These are phyloP conservation scores for Keithomyces neogunnii DNA, from an alignment of 2,329 filamentous ascomycete genomes.

Conservation along the genomic window DNA sequence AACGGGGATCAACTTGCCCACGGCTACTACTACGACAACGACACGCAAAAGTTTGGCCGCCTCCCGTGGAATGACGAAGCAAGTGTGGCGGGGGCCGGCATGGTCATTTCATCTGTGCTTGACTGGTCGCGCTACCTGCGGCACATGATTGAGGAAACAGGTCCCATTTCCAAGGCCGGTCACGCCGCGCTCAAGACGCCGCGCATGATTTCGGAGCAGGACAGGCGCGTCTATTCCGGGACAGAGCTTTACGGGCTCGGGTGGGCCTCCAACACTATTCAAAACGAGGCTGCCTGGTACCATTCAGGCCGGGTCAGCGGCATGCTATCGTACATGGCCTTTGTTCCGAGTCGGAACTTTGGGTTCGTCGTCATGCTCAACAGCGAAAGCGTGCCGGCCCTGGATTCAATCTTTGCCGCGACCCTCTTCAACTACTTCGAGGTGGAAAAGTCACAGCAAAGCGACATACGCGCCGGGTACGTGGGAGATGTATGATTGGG, in stretches of 20 bases:
- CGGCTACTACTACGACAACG: constrained; percentile 29
- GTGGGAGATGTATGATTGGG: not conserved
- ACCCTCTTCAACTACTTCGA: constrained; percentile 16
- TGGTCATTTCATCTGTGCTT: constrained; percentile 28
- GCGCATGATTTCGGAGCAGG: constrained; percentile 10
- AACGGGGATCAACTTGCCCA: constrained; percentile 21
- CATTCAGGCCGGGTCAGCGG: constrained; percentile 16
- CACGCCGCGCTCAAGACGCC: constrained; percentile 17
- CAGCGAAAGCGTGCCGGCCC: constrained; percentile 5
- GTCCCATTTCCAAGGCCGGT: constrained; percentile 17
- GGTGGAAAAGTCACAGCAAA: constrained; percentile 6
- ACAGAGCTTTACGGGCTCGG: constrained; percentile 17
- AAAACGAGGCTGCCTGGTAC: constrained; percentile 15
- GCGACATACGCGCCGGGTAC: constrained; percentile 10
- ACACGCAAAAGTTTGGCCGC: constrained; percentile 15
- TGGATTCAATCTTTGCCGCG: constrained; percentile 13
- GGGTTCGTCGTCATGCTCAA: constrained; percentile 19
- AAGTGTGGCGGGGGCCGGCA: constrained; percentile 23
- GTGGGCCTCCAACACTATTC: constrained; percentile 11
- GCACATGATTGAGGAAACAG: constrained; percentile 21
- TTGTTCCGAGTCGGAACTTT: constrained; percentile 16
- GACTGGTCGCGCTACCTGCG: constrained; percentile 29
- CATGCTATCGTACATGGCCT: constrained; percentile 18
- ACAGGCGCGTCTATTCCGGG: constrained; percentile 1
- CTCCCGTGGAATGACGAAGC: constrained; percentile 10